Evolutionary conservation across 2,329 filamentous ascomycete genomes (phyloP).

Genomic region (Claviceps monticola): DNA sequence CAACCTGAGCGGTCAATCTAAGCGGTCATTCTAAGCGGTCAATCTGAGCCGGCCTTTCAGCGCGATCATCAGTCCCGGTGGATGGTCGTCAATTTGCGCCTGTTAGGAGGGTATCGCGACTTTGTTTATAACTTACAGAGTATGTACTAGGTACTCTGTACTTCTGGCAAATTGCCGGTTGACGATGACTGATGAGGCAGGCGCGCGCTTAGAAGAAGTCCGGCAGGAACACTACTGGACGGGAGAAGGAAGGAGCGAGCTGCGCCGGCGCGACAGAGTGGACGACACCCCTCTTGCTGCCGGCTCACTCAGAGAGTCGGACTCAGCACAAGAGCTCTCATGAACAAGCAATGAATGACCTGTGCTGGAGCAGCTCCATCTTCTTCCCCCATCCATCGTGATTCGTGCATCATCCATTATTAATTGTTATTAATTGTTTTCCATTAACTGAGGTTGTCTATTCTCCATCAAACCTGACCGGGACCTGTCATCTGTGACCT

Average conservation of each 20-base stretch:
- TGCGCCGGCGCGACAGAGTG: not conserved
- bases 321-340: too few species aligned
- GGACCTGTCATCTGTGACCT: not conserved
- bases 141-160: not conserved
- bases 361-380: not conserved
- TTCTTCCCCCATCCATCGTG: not conserved
- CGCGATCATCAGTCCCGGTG: too few species aligned
- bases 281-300: too few species aligned
- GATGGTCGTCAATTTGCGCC: not conserved
- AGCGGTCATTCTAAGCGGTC: too few species aligned
- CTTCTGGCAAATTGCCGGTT: not conserved
- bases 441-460: not conserved
- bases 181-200: not conserved
- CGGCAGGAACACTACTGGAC: not conserved
- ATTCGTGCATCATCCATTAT: not conserved
- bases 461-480: not conserved
- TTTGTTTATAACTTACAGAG: too few species aligned
- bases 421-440: not conserved
- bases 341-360: too few species aligned
- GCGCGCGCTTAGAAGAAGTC: conserved; percentile 5
- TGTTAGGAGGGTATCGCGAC: not conserved
- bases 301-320: too few species aligned
- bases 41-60: too few species aligned
- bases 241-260: not conserved
- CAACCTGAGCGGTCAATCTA: too few species aligned